Base-by-base conservation (phyloP, 257 asterid species). In the Echium plantagineum region DNA sequence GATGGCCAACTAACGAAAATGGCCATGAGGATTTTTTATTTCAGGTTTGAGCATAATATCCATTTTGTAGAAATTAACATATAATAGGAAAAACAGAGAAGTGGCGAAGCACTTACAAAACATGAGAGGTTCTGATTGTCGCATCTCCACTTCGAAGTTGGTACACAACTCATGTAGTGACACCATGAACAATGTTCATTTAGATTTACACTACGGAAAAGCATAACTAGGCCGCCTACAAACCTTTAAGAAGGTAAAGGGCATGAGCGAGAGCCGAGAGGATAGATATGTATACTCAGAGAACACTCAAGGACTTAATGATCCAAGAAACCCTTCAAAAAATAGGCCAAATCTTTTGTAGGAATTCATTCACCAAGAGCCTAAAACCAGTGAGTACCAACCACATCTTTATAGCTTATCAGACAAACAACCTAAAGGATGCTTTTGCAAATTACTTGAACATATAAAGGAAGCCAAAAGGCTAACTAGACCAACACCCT, bases 121-220 rank as follows among this genome's bases (percentile, higher is more conserved):
- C 98, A 88, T 13, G 49, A 42, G 49, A 42, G 49, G 49, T 42
- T 42, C 17, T 42, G 16, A 10, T 13, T 42, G 49, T 42, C 12
- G 49, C 49, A 42, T 16, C 49, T 42, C 49, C 49, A 42, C 16
- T 42, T 42, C 17, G 49, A 42, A 10, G 49, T 42, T 42, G 49
- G 49, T 42, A 42, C 49, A 42, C 98, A 91, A 21, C 95, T 91
- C 66, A 91, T 80, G 67, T 91, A 91, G 71, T 91, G 95, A 75
- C 98, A 91, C 98, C 96, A 91, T 5, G 94, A 78, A 68, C 96
- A 91, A 60, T 75, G 90, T 24, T 84, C 93, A 52, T 91, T 91
- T 63, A 88, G 62, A 74, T 91, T 82, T 72, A 77, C 95, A 9
- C 94, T 95, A 42, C 81, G 94, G 35, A 91, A 80, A 69, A 91